These are phyloP conservation scores for Vaccinium myrtillus DNA, from an alignment of 148 eudicot genomes.

Conservation along the genomic window DNA sequence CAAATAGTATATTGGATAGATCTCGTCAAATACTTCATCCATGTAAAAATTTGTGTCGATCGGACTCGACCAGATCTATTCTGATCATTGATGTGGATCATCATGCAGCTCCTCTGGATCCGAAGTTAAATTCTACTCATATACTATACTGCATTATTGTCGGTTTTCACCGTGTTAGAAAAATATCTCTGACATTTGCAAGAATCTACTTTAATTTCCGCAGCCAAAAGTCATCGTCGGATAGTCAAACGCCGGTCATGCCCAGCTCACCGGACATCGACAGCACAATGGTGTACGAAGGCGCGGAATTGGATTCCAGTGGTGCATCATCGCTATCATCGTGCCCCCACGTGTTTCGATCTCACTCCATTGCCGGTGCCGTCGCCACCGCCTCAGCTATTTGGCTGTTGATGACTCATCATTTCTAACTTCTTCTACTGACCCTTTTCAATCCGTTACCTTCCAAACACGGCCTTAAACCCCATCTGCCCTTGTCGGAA, in stretches of 20 bases:
- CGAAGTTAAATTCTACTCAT: too few relatives aligned
- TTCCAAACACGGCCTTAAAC: not conserved
- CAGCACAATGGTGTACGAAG: slow-evolving; percentile 69
- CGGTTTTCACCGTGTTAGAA: not conserved
- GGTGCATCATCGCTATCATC: slow-evolving; percentile 18
- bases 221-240: slow-evolving; percentile 64
- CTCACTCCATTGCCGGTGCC: slow-evolving; percentile 31
- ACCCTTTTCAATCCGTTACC: not conserved
- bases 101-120: too few relatives aligned
- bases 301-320: slow-evolving; percentile 36
- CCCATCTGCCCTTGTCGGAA: slow-evolving; percentile 20
- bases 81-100: too few relatives aligned
- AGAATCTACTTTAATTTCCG: not conserved
- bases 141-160: not conserved
- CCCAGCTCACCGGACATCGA: slow-evolving; percentile 20
- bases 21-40: too few relatives aligned
- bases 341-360: slow-evolving; percentile 24
- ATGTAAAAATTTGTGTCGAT: too few relatives aligned
- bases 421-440: slow-evolving; percentile 12
- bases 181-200: not conserved
- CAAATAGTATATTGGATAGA: too few relatives aligned
- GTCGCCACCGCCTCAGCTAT: slow-evolving; percentile 35
- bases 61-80: too few relatives aligned
- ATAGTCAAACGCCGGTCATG: slow-evolving; percentile 23
- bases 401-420: slow-evolving; percentile 34